Evolutionary conservation across 129 eudicot species (phyloP), one percentile per base, ranked within the genome.

Genomic region (Solidago caesia): DNA sequence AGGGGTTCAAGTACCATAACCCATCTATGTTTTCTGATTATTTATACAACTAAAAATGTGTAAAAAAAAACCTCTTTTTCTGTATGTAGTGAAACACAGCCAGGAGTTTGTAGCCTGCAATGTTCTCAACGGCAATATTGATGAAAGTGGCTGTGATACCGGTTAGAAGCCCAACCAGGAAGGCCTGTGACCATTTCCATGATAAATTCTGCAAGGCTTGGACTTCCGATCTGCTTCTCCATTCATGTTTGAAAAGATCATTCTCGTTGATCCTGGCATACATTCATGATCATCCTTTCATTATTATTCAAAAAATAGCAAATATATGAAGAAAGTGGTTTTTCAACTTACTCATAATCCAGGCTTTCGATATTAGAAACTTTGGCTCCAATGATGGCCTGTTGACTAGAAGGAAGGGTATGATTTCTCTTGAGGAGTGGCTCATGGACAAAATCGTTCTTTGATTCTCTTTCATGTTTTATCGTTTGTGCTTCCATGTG

Each of bases 211-310:
- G 95, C 80, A 87, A 63, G 45, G 86, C 84, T 85, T 92, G 88
- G 25, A 76, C 75, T 76, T 55, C 72, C 52, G 96, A 83, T 90
- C 91, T 85, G 81, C 87, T 93, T 81, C 98, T 90, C 97, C 96
- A 90, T 59, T 93, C 97, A 44, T 93, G 92, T 81, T 85, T 93
- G 82, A 93, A 93, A 16, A 90, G 70, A 85, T 93, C 98, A 68
- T 93, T 93, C 83, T 93, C 92, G 72, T 88, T 93, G 67, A 93
- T 89, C 87, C 98, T 93, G 80, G 68, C 81, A 9, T 67, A n/a
- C 5, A 5, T 64, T 25, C 41, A 26, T 67, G 51, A 65, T 64
- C 6, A 6, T 14, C 41, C 11, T 25, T 46, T 43, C 10, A 14
- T 70, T 10, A 61, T 6, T 48, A 6, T 75, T 68, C 46, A 27